Evolutionary conservation across 192 early-diverging fungal species (phyloP).

Genomic region (Coemansia sp.): DNA sequence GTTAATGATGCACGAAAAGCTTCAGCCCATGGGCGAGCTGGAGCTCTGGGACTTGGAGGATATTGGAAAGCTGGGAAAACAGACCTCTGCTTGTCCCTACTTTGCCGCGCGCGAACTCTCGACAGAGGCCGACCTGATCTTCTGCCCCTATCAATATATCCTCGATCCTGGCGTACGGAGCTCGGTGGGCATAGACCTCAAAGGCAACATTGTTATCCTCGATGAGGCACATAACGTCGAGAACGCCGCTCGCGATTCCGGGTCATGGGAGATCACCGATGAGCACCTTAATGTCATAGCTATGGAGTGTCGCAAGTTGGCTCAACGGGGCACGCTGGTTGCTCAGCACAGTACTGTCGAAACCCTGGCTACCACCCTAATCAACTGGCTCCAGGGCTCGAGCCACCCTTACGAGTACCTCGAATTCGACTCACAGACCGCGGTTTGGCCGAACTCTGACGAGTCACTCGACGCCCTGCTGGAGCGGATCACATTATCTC

Average conservation of each 20-base stretch:
- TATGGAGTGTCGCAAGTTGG: constrained; percentile 40
- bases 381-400: constrained; percentile 24
- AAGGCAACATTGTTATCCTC: constrained; percentile 58
- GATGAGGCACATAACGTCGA: constrained; percentile 74
- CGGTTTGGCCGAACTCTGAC: constrained; percentile 36
- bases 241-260: constrained; percentile 58
- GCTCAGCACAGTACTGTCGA: constrained; percentile 18
- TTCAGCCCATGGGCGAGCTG: constrained; percentile 11
- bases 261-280: constrained; percentile 56
- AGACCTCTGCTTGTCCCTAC: constrained; percentile 58
- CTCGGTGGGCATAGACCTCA: constrained; percentile 55
- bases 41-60: constrained; percentile 69
- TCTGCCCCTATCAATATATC: constrained; percentile 72
- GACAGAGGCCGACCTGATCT: constrained; percentile 58
- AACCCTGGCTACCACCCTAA: constrained; percentile 12
- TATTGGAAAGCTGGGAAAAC: constrained; percentile 46
- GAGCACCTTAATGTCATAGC: constrained; percentile 30
- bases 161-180: constrained; percentile 62
- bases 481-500: constrained; percentile 18
- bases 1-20: background rate
- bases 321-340: constrained; percentile 4
- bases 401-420: constrained; percentile 26
- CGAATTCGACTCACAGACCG: constrained; percentile 36
- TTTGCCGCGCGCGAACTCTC: constrained; percentile 57
- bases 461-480: constrained; percentile 14